Evolutionary conservation across 1,139 yeast genomes (phyloP).

Genomic region (Suhomyces chickasaworum): DNA sequence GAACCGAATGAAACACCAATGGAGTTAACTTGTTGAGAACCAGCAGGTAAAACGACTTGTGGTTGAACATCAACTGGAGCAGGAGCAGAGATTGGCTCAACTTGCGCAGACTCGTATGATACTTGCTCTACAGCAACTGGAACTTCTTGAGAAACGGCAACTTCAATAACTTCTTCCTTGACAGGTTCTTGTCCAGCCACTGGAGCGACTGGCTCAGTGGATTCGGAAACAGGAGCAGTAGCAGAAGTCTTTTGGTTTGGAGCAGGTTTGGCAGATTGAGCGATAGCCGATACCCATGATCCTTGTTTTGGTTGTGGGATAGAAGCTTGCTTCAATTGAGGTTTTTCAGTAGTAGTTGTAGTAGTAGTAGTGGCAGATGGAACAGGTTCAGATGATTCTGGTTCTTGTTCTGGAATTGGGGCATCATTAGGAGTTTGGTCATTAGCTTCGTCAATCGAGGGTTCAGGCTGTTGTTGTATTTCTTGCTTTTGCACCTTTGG

Average conservation of each 20-base stretch:
- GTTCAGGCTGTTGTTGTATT: constrained; percentile 18
- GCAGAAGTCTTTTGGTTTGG: constrained; percentile 16
- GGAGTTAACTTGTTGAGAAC: constrained; percentile 49
- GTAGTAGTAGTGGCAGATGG: constrained; percentile 12
- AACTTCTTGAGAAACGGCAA: constrained; percentile 8
- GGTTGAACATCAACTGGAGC: constrained; percentile 32
- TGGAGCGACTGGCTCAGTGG: constrained; percentile 16
- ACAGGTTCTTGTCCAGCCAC: constrained; percentile 10
- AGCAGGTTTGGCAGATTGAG: constrained; percentile 49
- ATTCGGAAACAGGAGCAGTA: constrained; percentile 7
- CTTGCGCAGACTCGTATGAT: constrained; percentile 17
- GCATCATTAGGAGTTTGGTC: constrained; percentile 16
- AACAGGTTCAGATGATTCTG: constrained; percentile 14
- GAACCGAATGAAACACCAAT: constrained; percentile 76
- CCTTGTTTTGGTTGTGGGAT: constrained; percentile 37
- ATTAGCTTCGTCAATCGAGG: constrained; percentile 15
- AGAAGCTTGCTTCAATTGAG: constrained; percentile 33
- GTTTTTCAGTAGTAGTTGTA: constrained; percentile 21
- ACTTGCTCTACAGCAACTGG: constrained; percentile 17
- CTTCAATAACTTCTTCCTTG: constrained; percentile 12
- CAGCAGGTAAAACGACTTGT: constrained; percentile 69
- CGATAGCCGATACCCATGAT: constrained; percentile 63
- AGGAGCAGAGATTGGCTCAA: constrained; percentile 16
- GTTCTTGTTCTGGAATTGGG: constrained; percentile 14
- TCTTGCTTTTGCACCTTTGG: constrained; percentile 21